Base-by-base conservation (phyloP, 1,284 basidiomycete species). In the Rhodotorula glutinis region DNA sequence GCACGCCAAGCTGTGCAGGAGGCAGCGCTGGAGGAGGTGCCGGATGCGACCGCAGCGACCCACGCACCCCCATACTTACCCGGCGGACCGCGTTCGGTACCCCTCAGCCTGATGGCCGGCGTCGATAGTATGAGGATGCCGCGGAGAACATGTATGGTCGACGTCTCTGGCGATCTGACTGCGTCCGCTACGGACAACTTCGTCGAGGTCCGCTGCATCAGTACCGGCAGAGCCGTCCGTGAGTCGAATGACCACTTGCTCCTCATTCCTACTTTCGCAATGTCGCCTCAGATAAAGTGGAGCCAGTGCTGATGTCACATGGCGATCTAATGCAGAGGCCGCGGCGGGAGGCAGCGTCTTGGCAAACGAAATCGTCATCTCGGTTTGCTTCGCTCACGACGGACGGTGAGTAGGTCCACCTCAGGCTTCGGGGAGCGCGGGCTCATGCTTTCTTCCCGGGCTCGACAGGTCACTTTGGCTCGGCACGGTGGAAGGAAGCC, bases 391-490 rank as follows among this genome's bases (percentile, higher is more conserved):
- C 43, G 51, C 55, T 2, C 55, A 53, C 11, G 54, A 33, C 21
- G 62, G 59, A 2, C 14, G 62, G 62, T 63, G 13, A 40, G 57
- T 38, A 8, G 9, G 30, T 9, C 1, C 23, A n/a, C 2, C 25
- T 29, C 10, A 4, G 8, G 16, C 23, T 27, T 49, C 16, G n/a
- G n/a, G n/a, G n/a, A n/a, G n/a, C n/a, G n/a, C n/a, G n/a, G n/a
- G n/a, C n/a, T n/a, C n/a, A n/a, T n/a, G n/a, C n/a, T n/a, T n/a
- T n/a, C n/a, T n/a, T n/a, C n/a, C n/a, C n/a, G n/a, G n/a, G n/a
- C 29, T 7, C 13, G 46, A 47, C 57, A 69, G 67, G 4, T 66
- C 63, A n/a, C 49, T 69, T 17, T 69, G 67, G 63, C 54, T 63
- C 9, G 67, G 67, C 19, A 57, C 53, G 16, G 23, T 46, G 14